Base-by-base conservation (phyloP, 2,329 filamentous ascomycete genomes). In the Colletotrichum godetiae region DNA sequence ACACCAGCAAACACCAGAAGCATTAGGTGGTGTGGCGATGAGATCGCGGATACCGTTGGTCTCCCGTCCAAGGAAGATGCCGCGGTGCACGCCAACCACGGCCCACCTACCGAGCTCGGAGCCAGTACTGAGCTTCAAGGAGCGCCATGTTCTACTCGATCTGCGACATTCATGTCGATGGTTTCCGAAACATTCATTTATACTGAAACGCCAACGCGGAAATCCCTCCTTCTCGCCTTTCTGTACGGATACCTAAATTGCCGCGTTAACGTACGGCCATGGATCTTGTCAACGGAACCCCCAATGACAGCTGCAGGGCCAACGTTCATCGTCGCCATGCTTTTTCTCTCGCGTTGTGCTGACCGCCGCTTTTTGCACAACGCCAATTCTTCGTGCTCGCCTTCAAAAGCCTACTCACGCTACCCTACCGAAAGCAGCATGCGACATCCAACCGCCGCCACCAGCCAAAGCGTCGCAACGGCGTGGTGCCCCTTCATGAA, bases 391-490 rank as follows among this genome's bases (percentile, higher is more conserved):
- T 49, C 27, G 27, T 27, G 27, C 27, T 27, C 27, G 42, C 42
- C 42, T 12, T 19, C 66, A 37, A 10, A 22, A 4, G 11, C 56
- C 22, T 57, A 24, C 60, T 42, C 37, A 42, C 37, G 37, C 37
- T 42, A 42, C 15, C 19, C 19, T 37, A 37, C 59, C 53, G 31
- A 11, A 56, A 31, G 60, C 67, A 64, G 66, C 42, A 59, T 57
- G 67, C 67, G 56, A 66, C 67, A 66, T 70, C 61, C 60, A 58
- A 61, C 56, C 56, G 61, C 61, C 60, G 67, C 67, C 71, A 71
- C 67, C 46, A 46, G 22, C 61, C 71, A 61, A 70, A 71, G 71
- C 71, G 71, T 66, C 27, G 46, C 60, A 73, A 66, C 56, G 67
- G 67, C 67, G 67, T 57, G 37, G 29, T 49, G 53, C 67, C 61